A percentile compares a stretch with the other conserved stretches of the same genome.
Conservation (phyloP, 179 eudicot species). For the Silene coronaria region DNA sequence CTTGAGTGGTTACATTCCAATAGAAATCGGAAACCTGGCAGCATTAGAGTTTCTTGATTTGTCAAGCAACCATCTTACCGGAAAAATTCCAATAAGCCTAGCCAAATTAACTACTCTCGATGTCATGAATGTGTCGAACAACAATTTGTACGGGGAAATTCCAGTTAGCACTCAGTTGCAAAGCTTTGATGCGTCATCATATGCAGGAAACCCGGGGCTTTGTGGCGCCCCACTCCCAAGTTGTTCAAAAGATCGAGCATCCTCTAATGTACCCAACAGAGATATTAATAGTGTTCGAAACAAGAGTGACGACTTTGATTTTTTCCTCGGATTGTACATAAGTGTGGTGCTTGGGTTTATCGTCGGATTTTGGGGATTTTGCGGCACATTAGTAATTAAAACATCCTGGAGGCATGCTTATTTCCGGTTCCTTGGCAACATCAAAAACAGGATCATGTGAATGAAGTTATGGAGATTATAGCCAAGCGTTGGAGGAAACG, state of each 20-base stretch:
- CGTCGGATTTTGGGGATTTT: conserved; percentile 8
- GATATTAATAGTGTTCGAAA: not conserved
- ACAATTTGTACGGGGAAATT: conserved; percentile 19
- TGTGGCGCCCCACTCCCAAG: conserved; percentile 21
- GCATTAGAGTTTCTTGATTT: conserved; percentile 21
- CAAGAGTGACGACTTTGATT: not conserved
- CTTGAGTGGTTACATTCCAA: conserved; percentile 19
- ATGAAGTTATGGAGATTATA: not conserved
- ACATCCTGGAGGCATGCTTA: conserved; percentile 14
- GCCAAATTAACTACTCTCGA: conserved; percentile 9
- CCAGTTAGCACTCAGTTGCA: not conserved
- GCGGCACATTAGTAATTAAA: conserved; percentile 7
- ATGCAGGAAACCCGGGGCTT: conserved; percentile 14
- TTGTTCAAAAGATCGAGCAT: not conserved
- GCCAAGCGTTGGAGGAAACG: not conserved
- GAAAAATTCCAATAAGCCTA: conserved; percentile 26
- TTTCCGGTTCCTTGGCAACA: not conserved
- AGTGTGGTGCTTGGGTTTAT: conserved; percentile 16
- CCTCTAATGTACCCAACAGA: not conserved
- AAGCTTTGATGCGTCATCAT: not conserved
- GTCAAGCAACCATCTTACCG: conserved; percentile 25
- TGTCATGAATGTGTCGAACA: conserved; percentile 22
- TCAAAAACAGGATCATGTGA: not conserved
- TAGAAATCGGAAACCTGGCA: conserved; percentile 18
- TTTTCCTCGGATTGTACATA: conserved; percentile 15